These are phyloP conservation scores for Chlamydomonas sphaeroides DNA, from an alignment of 139 green algal species.

Conservation along the genomic window DNA sequence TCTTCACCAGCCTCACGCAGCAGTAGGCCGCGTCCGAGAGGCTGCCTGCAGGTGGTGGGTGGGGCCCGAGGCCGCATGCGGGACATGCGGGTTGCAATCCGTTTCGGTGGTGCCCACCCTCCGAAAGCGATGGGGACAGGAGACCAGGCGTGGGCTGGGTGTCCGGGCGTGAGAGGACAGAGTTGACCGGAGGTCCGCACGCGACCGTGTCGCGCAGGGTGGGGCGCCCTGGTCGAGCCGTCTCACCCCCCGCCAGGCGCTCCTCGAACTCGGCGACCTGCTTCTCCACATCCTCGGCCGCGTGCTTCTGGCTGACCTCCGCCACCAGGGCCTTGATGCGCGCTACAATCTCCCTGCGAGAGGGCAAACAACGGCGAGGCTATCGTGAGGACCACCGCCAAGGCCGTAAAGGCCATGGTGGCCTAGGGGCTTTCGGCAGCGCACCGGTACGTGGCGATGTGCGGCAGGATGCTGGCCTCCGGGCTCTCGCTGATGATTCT, in stretches of 20 bases:
- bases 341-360: neutral
- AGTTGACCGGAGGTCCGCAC: too few species aligned
- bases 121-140: too few species aligned
- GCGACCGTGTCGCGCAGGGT: too few species aligned
- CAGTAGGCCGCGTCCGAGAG: constrained; percentile 23
- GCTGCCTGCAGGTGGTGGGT: constrained; percentile 5
- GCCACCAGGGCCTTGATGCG: constrained; percentile 4
- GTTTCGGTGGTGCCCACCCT: too few species aligned
- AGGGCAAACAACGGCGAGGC: neutral
- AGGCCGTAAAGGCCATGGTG: too few species aligned
- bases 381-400: too few species aligned
- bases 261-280: constrained; percentile 22
- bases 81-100: too few species aligned
- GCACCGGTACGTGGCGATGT: constrained; percentile 31
- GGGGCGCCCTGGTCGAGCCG: too few species aligned
- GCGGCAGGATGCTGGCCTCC: constrained; percentile 28
- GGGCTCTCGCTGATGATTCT: constrained; percentile 26
- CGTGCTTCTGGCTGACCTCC: constrained; percentile 13
- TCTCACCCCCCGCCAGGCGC: constrained; percentile 3
- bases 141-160: too few species aligned
- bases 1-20: constrained; percentile 21
- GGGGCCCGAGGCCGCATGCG: too few species aligned
- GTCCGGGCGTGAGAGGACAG: too few species aligned
- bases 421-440: neutral
- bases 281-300: constrained; percentile 12